A percentile compares a stretch with the other conserved stretches of the same genome.
Evolutionary conservation across 495 filamentous ascomycete genomes (phyloP).

Genomic region (Jackrogersella minutella): DNA sequence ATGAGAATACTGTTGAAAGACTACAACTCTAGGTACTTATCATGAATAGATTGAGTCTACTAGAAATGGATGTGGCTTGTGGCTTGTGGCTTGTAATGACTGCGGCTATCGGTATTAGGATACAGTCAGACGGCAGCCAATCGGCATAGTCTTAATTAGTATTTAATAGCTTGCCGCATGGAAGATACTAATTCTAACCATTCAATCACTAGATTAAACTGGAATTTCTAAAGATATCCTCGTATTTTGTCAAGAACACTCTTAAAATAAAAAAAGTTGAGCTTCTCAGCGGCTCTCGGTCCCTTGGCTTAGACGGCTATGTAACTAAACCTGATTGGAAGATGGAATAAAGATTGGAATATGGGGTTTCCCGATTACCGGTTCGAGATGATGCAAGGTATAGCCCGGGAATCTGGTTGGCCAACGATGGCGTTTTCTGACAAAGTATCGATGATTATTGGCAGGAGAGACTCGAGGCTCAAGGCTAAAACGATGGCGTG

Average conservation of each 20-base stretch:
- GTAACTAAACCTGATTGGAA: constrained; percentile 19
- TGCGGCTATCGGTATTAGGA: constrained; percentile 27
- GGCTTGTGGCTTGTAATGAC: constrained; percentile 3
- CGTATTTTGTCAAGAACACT: background rate
- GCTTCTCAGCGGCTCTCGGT: constrained; percentile 29
- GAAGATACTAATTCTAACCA: background rate
- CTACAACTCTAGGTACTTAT: too few relatives aligned
- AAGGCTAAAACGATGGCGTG: constrained; percentile 45
- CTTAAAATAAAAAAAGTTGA: background rate
- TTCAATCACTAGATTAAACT: background rate
- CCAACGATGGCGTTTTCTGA: constrained; percentile 44
- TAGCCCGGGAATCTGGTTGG: constrained; percentile 34
- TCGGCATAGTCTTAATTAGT: background rate
- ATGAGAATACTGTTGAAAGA: background rate
- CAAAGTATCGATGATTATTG: constrained; percentile 42
- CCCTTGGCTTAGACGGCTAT: constrained; percentile 20
- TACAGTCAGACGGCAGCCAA: constrained; percentile 12
- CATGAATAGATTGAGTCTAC: too few relatives aligned
- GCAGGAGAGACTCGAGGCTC: constrained; percentile 25
- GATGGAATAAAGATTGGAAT: constrained; percentile 22
- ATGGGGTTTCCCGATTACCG: constrained; percentile 41
- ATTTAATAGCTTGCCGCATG: background rate
- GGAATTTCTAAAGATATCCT: background rate
- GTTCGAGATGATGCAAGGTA: constrained; percentile 41
- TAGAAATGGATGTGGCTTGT: too few relatives aligned